phyloP scores from a whole-genome alignment of 1,284 basidiomycete species.

The Irpex sp. region DNA sequence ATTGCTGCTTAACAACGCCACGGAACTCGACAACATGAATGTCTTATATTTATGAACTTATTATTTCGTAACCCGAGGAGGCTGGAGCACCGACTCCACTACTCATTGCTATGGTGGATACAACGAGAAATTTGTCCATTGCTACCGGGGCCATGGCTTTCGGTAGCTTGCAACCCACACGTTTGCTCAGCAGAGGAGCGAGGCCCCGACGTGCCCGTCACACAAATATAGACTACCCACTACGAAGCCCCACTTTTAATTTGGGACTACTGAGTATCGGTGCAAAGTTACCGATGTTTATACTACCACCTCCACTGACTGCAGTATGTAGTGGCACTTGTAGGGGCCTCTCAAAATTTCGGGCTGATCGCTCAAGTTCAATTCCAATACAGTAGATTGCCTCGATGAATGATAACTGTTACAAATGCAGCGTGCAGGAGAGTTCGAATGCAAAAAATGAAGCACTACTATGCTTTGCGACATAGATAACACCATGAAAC shows the following conservation, averaged over 20 bases:
- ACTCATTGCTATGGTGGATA: neutral
- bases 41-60: no score
- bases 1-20: no score
- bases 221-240: neutral
- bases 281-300: no score
- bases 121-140: neutral
- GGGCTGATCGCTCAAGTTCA: neutral
- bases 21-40: no score
- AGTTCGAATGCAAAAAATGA: neutral
- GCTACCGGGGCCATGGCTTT: neutral
- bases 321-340: no score
- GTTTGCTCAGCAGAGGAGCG: no score
- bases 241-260: no score
- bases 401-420: conserved; percentile 1
- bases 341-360: no score
- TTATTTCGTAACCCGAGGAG: no score
- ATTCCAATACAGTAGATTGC: conserved; percentile 5
- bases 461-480: conserved; percentile 3
- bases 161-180: neutral
- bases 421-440: neutral
- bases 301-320: no score
- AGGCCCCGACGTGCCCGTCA: neutral
- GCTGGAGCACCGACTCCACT: no score
- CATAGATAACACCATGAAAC: neutral
- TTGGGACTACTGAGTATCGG: no score